Base-by-base conservation (phyloP, 768 basidiomycete genomes). In the Hypsizygus marmoreus region DNA sequence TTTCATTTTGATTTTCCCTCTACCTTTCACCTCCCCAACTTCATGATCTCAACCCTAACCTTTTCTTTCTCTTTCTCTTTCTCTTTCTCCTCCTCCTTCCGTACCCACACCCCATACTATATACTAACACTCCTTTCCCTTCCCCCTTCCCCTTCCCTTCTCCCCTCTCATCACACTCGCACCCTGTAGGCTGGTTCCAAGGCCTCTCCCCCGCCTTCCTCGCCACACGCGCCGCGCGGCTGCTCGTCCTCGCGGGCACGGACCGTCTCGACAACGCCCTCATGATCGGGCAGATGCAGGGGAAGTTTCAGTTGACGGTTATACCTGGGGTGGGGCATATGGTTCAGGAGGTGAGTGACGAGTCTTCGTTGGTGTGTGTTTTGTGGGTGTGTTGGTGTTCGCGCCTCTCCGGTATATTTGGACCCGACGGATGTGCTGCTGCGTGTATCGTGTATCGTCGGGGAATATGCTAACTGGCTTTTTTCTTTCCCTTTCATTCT, bases 201-300 rank as follows among this genome's bases (percentile, higher is more conserved):
- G 84, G 84, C 0, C 74, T 99, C 1, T 95, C 92, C 3, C 66
- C 64, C n/a, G 75, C 76, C 17, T 99, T 99, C 67, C 75, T 98
- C 1, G 66, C 76, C 0, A 80, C 83, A 0, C 80, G 86, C 11
- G 80, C 91, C 0, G 95, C 95, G 0, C 83, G 95, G 22, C 68
- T 99, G 20, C 80, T 99, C 17, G 80, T 98, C 7, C 73, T 99
- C 12, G 97, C 97, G 0, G 95, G 95, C 0, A 84, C 94, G 13
- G 97, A 99, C 56, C 76, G 94, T 13, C 79, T 98, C 4, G 97
- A 99, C 59, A 87, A 82, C 55, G 84, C 91, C 54, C 76, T 99
- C 35, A 97, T 95, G 87, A 93, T 98, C 39, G 97, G 88, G 1
- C 92, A 95, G 61, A 95, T 95, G 92, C 91, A 86, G 63, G 91